Conservation (phyloP, 2,329 filamentous ascomycete genomes). For the Pestalotiopsis sp. region DNA sequence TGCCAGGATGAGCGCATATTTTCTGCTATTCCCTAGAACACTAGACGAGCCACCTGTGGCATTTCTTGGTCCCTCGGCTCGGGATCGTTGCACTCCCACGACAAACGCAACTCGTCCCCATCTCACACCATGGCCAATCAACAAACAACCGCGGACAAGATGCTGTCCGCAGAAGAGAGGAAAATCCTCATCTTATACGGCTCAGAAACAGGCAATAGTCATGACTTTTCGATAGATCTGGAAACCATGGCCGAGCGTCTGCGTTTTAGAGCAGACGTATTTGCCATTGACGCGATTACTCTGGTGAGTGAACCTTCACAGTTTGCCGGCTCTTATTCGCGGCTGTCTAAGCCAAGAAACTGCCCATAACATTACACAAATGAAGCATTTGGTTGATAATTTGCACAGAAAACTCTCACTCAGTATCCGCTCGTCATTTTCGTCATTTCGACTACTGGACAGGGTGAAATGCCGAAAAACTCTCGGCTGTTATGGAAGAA, state of each 20-base stretch:
- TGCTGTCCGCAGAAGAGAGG: constrained; percentile 34
- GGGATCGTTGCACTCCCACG: background rate
- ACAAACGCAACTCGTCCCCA: background rate
- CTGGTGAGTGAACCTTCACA: constrained; percentile 59
- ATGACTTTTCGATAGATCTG: constrained; percentile 88
- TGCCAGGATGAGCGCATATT: background rate
- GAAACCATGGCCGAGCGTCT: constrained; percentile 75
- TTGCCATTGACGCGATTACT: constrained; percentile 76
- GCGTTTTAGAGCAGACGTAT: constrained; percentile 75
- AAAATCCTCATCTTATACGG: constrained; percentile 80
- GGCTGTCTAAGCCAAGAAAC: background rate
- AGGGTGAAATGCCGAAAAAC: constrained; percentile 91
- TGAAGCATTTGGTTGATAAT: background rate
- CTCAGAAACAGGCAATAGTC: constrained; percentile 92
- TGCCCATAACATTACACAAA: background rate
- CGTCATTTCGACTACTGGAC: constrained; percentile 88
- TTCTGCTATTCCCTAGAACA: no score
- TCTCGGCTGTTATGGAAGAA: constrained; percentile 82
- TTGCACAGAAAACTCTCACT: constrained; percentile 50
- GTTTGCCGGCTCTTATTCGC: background rate
- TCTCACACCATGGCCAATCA: background rate
- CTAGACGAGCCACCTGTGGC: background rate
- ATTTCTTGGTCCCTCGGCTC: background rate
- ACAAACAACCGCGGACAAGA: constrained; percentile 11
- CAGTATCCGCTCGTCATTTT: constrained; percentile 70